A percentile compares a stretch with the other conserved stretches of the same genome.
Evolutionary conservation across 2,329 filamentous ascomycete species (phyloP).

Genomic region (Fusarium sp.): DNA sequence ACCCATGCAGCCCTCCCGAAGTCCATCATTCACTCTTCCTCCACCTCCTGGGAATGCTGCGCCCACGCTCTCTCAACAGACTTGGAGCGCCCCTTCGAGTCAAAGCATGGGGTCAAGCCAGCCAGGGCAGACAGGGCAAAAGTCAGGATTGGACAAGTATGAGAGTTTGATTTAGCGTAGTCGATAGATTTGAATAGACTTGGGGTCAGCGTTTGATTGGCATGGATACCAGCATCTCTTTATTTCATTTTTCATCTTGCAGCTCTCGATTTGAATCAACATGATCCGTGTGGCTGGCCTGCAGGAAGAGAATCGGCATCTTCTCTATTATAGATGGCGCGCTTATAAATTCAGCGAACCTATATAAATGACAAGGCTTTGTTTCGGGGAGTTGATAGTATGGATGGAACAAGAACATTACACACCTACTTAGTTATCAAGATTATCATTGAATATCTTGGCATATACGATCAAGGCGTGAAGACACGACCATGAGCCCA

Average conservation of each 20-base stretch:
- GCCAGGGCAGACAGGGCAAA: slow-evolving; percentile 47
- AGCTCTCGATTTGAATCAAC: background rate
- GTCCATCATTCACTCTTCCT: slow-evolving; percentile 68
- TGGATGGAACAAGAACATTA: background rate
- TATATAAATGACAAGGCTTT: background rate
- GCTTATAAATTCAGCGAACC: background rate
- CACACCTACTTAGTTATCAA: background rate
- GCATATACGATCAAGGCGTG: too few relatives aligned
- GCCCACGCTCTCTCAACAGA: slow-evolving; percentile 48
- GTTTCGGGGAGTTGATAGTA: background rate
- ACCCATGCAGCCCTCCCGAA: slow-evolving; percentile 58
- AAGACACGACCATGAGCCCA: too few relatives aligned
- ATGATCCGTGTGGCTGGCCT: background rate
- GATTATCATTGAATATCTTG: background rate
- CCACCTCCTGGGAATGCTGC: slow-evolving; percentile 60
- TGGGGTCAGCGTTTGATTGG: background rate
- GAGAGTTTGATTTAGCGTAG: slow-evolving; percentile 69
- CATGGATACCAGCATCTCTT: background rate
- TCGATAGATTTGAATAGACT: background rate
- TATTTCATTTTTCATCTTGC: background rate
- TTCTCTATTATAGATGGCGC: background rate
- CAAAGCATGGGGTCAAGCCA: slow-evolving; percentile 25
- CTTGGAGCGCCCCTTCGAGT: slow-evolving; percentile 10
- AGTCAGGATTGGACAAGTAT: slow-evolving; percentile 74
- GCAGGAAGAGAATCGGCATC: background rate